These are phyloP conservation scores for Gastrodia elata DNA, from an alignment of 106 monocot species.

Conservation along the genomic window DNA sequence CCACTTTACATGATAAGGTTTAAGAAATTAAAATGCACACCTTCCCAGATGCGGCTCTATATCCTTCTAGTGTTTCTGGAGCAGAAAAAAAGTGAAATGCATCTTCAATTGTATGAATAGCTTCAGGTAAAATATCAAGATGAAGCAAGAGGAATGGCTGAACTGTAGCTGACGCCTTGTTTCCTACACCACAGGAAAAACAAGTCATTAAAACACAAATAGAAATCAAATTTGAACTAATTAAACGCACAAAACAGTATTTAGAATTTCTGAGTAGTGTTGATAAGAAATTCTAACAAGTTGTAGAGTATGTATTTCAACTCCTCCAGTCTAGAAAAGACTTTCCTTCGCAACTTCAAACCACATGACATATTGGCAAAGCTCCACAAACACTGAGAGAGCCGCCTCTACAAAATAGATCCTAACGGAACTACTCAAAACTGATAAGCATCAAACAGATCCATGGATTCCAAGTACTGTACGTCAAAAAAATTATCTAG, in stretches of 20 bases:
- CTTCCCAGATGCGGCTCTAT: conserved; percentile 78
- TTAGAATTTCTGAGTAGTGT: too few species aligned
- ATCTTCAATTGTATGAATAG: conserved; percentile 76
- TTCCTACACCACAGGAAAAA: conserved; percentile 37
- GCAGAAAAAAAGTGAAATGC: conserved; percentile 81
- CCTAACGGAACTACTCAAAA: neutral
- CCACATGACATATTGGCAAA: too few species aligned
- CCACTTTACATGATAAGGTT: neutral
- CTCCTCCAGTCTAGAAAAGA: neutral
- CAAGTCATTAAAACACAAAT: neutral
- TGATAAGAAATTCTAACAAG: neutral
- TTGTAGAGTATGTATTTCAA: neutral
- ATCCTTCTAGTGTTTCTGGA: conserved; percentile 87
- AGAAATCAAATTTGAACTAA: neutral
- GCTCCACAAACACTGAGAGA: too few species aligned
- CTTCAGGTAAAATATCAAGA: conserved; percentile 87
- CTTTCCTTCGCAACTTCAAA: too few species aligned
- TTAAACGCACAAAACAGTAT: neutral
- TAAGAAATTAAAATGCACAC: conserved; percentile 21
- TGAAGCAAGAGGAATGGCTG: conserved; percentile 91
- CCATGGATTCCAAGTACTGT: neutral
- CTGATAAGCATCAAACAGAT: neutral
- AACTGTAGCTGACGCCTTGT: conserved; percentile 87
- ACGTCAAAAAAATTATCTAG: neutral
- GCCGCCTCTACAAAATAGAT: too few species aligned